Conservation (phyloP, 139 green algal species). For the Astrephomene gubernaculifera region DNA sequence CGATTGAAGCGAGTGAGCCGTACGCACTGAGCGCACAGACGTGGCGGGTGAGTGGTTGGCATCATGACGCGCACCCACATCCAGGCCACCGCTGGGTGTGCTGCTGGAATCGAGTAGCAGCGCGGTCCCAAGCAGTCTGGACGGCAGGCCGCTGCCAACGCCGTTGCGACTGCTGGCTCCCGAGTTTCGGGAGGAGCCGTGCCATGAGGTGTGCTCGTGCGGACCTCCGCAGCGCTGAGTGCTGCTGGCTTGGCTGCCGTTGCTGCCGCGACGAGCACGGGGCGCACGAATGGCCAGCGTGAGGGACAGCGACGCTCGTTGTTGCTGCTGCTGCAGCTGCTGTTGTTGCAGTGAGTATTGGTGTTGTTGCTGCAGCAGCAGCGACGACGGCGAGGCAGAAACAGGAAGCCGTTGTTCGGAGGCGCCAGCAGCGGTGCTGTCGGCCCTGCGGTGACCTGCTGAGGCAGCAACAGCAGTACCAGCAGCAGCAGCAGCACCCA, state of each 20-base stretch:
- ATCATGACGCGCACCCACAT: no score
- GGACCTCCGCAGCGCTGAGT: slow-evolving; percentile 18
- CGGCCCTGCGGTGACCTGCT: no score
- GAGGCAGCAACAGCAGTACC: no score
- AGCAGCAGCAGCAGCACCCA: no score
- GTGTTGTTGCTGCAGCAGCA: neutral
- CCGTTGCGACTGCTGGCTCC: neutral
- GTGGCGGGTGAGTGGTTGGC: neutral
- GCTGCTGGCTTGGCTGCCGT: slow-evolving; percentile 30
- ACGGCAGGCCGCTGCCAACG: neutral
- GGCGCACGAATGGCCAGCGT: neutral
- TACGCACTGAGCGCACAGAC: neutral
- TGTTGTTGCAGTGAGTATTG: neutral
- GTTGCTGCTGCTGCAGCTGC: neutral
- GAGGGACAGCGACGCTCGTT: neutral
- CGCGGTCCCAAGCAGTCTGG: neutral
- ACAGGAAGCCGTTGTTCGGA: no score
- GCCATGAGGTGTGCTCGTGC: neutral
- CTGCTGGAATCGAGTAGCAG: neutral
- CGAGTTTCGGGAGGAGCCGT: neutral
- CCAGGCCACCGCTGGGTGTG: no score
- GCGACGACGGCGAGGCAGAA: no score
- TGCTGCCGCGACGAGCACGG: slow-evolving; percentile 28
- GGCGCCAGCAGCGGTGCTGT: no score
- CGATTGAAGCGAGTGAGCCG: neutral